Base-by-base conservation (phyloP, 257 asterid genomes). In the Plantago major region DNA sequence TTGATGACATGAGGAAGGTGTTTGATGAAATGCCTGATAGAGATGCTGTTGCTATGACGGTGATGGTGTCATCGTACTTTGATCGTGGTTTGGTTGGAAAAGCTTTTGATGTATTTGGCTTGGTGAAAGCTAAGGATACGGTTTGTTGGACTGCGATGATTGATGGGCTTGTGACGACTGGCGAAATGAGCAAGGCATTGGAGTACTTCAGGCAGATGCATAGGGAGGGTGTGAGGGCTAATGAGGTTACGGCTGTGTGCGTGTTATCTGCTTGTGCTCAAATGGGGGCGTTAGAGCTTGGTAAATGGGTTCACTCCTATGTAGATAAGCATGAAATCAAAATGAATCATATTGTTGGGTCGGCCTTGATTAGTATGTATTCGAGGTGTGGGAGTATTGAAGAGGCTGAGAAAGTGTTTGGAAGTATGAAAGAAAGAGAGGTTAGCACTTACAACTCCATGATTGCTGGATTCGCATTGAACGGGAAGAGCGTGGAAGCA, bases 71-170 rank as follows among this genome's bases (percentile, higher is more conserved):
- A 2, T 69, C 80, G 42, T 84, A 72, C 71, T 62, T 73, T 45
- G 83, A 82, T 53, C 73, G 60, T 10, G 77, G 65, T 28, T 51
- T 73, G 56, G 69, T 79, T 7, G 28, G 73, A 18, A 64, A 40
- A 60, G 89, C 84, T 42, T 67, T 61, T 26, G 71, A 19, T 45
- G 69, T 64, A 9, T 82, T 79, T 57, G 68, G 64, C n/a, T 12
- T 43, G 57, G 71, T 69, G 49, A 57, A 42, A 13, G 68, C 10
- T 8, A 76, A 73, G 72, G 92, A 84, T 65, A 76, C 76, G n/a
- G 85, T 84, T 70, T 82, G 83, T 51, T 82, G 82, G 84, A 80
- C 87, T 1, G 78, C 81, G 5, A 59, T 82, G 84, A 82, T 82
- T 45, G 84, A 78, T 64, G 94, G 90, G 73, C 81, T 82, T 55